phyloP scores from a whole-genome alignment of 768 basidiomycete genomes.

The Gautieria morchelliformis region DNA sequence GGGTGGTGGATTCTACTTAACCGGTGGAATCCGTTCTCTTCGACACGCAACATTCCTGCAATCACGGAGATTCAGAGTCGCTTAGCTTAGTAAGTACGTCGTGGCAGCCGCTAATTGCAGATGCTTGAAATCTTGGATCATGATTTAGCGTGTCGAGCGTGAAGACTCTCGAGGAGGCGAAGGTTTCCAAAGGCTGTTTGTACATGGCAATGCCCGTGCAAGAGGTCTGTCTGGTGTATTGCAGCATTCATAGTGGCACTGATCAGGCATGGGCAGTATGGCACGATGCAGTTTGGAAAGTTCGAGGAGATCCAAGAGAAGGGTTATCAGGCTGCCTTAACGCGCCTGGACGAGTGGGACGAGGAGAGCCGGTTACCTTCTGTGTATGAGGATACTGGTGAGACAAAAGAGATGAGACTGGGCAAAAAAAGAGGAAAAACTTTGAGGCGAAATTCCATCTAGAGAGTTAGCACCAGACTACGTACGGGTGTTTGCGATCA shows the following conservation, averaged over 20 bases:
- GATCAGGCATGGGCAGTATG: conserved; percentile 46
- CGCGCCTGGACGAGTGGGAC: conserved; percentile 67
- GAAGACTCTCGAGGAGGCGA: conserved; percentile 92
- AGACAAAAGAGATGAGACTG: conserved; percentile 38
- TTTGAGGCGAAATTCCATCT: conserved; percentile 68
- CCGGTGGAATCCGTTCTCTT: conserved; percentile 86
- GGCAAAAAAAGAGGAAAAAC: conserved; percentile 64
- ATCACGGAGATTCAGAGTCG: conserved; percentile 93
- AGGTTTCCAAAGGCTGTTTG: conserved; percentile 75
- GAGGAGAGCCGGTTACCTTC: conserved; percentile 78
- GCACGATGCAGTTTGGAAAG: conserved; percentile 82
- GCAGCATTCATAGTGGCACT: background rate
- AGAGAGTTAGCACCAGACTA: background rate
- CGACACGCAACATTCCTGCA: conserved; percentile 64
- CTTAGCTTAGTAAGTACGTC: conserved; percentile 74
- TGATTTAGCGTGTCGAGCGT: conserved; percentile 81
- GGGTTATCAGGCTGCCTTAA: conserved; percentile 66
- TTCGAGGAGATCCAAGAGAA: conserved; percentile 82
- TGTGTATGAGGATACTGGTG: conserved; percentile 41
- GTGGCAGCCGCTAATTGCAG: background rate
- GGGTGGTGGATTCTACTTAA: conserved; percentile 96
- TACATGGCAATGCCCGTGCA: conserved; percentile 96
- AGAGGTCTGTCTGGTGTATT: conserved; percentile 39
- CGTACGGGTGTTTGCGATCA: too few relatives aligned
- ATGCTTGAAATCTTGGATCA: too few relatives aligned